Evolutionary conservation across 2,329 filamentous ascomycete species (phyloP).

Genomic region (Neofusicoccum laricinum): DNA sequence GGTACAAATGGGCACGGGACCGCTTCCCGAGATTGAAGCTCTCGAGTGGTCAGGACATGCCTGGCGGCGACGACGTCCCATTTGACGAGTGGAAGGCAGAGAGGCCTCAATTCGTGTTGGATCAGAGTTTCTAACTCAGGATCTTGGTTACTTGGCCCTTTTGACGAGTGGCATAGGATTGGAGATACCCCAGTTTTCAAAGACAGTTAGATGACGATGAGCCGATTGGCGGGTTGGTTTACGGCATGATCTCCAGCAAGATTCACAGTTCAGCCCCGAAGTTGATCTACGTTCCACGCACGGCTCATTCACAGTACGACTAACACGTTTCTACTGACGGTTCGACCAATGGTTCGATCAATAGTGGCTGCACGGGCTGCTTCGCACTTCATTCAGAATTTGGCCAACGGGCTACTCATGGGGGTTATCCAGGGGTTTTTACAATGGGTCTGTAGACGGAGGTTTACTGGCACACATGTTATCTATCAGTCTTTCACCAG

Average conservation of each 20-base stretch:
- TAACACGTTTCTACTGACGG: too few species aligned
- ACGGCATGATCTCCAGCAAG: too few species aligned
- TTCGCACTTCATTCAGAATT: background rate
- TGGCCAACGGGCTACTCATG: background rate
- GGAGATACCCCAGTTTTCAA: background rate
- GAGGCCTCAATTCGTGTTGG: background rate
- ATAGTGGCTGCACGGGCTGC: too few species aligned
- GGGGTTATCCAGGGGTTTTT: too few species aligned
- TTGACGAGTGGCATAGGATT: background rate
- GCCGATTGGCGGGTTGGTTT: background rate
- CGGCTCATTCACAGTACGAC: too few species aligned
- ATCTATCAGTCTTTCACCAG: too few species aligned
- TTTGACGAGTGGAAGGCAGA: background rate
- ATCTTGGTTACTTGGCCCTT: background rate
- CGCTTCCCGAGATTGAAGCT: conserved; percentile 45
- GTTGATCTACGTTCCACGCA: too few species aligned
- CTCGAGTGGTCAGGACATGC: conserved; percentile 47
- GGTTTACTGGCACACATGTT: too few species aligned
- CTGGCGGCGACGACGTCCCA: conserved; percentile 39
- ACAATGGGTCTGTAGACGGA: too few species aligned
- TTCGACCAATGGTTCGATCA: too few species aligned
- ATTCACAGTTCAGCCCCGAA: too few species aligned
- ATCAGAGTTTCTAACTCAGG: background rate
- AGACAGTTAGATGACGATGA: background rate
- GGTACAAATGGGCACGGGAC: conserved; percentile 41